Evolutionary conservation across 2,329 filamentous ascomycete genomes (phyloP).

Genomic region (Elsinoe australis): DNA sequence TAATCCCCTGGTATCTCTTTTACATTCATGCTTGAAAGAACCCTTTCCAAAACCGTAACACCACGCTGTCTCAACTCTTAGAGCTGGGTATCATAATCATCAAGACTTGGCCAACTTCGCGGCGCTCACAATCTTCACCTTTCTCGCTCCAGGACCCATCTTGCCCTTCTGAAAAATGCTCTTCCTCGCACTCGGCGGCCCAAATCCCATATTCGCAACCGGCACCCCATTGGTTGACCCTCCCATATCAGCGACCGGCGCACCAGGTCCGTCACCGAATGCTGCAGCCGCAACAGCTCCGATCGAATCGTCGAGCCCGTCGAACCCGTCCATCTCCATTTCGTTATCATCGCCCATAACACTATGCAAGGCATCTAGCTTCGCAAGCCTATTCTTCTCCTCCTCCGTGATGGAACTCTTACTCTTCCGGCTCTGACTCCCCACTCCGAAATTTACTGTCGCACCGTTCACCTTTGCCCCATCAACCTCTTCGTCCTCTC

Average conservation of each 20-base stretch:
- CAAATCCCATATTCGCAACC: conserved; percentile 2
- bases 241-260: conserved; percentile 2
- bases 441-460: conserved; percentile 5
- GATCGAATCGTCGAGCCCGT: conserved; percentile 1
- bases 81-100: not conserved
- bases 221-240: not conserved
- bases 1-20: not conserved
- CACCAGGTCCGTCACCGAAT: not conserved
- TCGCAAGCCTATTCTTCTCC: conserved; percentile 31
- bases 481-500: not conserved
- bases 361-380: conserved; percentile 30
- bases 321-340: no score
- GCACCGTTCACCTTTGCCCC: not conserved
- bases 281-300: not conserved
- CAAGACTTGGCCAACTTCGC: not conserved
- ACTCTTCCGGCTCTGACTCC: not conserved
- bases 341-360: conserved; percentile 21
- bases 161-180: conserved; percentile 1
- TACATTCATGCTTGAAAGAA: not conserved
- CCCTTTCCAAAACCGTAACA: no score
- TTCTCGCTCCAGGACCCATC: conserved; percentile 10
- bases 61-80: not conserved
- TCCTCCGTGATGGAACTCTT: conserved; percentile 20
- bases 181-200: conserved; percentile 9
- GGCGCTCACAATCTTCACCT: conserved; percentile 13